These are phyloP conservation scores for Botryotinia calthae DNA, from an alignment of 2,329 filamentous ascomycete genomes.

Conservation along the genomic window DNA sequence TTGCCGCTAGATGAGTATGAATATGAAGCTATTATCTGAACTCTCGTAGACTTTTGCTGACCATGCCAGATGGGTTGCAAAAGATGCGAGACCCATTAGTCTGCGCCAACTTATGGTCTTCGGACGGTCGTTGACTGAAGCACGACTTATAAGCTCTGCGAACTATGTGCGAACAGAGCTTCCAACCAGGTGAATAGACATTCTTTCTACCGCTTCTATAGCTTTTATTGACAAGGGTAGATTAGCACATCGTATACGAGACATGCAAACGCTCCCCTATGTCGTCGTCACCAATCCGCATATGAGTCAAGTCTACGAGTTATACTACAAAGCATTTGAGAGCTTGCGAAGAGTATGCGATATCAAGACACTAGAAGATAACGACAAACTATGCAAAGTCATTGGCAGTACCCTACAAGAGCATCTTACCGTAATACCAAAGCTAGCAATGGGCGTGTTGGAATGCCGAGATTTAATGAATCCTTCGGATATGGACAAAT, in stretches of 20 bases:
- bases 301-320: constrained; percentile 90
- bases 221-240: constrained; percentile 44
- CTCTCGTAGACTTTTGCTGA: constrained; percentile 21
- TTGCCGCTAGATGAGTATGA: constrained; percentile 61
- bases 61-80: constrained; percentile 76
- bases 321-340: constrained; percentile 97
- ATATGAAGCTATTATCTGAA: constrained; percentile 34
- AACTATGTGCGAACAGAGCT: constrained; percentile 97
- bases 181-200: constrained; percentile 64
- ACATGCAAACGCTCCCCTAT: constrained; percentile 96
- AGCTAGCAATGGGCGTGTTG: constrained; percentile 88
- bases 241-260: constrained; percentile 88
- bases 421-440: constrained; percentile 90
- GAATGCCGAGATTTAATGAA: constrained; percentile 84
- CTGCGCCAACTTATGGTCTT: constrained; percentile 96
- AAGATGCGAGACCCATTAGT: constrained; percentile 91
- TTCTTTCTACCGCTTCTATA: background rate
- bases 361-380: constrained; percentile 82
- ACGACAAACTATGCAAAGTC: constrained; percentile 79
- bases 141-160: constrained; percentile 84
- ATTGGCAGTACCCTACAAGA: constrained; percentile 78
- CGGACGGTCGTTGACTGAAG: constrained; percentile 86
- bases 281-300: constrained; percentile 94
- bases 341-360: constrained; percentile 80
- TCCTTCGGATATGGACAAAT: constrained; percentile 77